Percentiles rank a stretch among this genome's conserved stretches.
phyloP scores from a whole-genome alignment of 805 yeast species.

The Wickerhamiella occidentalis region DNA sequence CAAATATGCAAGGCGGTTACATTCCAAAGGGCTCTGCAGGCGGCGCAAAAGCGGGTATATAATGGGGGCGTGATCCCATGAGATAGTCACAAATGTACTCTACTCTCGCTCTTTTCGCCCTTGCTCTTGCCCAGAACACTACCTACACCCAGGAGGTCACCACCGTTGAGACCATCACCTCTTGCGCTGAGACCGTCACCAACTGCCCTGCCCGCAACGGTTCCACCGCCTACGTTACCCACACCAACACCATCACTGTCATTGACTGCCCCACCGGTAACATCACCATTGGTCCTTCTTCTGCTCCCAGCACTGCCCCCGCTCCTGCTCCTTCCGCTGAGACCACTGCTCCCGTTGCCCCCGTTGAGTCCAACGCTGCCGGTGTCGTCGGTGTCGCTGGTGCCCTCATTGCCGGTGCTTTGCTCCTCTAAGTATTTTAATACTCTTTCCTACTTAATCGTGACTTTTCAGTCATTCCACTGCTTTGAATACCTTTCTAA shows the following conservation, averaged over 20 bases:
- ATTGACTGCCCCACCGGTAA: constrained; percentile 14
- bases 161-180: constrained; percentile 35
- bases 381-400: constrained; percentile 18
- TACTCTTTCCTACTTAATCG: background rate
- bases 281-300: constrained; percentile 15
- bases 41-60: constrained; percentile 1
- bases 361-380: constrained; percentile 14
- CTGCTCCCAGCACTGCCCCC: background rate
- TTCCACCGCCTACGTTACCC: constrained; percentile 18
- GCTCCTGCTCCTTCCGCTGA: constrained; percentile 14
- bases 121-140: constrained; percentile 10
- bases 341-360: constrained; percentile 13
- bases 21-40: background rate
- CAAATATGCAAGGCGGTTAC: background rate
- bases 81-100: constrained; percentile 1
- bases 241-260: constrained; percentile 20
- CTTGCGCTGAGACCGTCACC: constrained; percentile 36
- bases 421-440: constrained; percentile 14
- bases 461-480: constrained; percentile 2
- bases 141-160: constrained; percentile 9
- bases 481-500: background rate
- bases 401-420: constrained; percentile 15
- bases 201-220: constrained; percentile 34
- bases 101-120: constrained; percentile 11
- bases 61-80: background rate